Evolutionary conservation across 495 filamentous ascomycete genomes (phyloP).

Genomic region (Aspergillus ostianus): DNA sequence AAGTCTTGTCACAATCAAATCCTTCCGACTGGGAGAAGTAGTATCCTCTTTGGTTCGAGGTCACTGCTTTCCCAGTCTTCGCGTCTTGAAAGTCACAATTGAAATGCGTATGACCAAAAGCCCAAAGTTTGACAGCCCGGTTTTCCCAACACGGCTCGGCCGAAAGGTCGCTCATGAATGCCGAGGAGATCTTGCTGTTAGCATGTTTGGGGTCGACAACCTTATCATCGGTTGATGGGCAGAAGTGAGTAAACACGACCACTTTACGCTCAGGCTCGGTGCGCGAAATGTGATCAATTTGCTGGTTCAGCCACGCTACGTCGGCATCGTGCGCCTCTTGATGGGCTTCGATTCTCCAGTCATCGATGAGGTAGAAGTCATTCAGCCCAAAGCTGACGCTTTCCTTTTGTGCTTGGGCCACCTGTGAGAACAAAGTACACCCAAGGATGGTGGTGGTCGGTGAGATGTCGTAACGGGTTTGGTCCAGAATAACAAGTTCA

Average conservation of each 20-base stretch:
- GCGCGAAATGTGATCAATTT: conserved; percentile 29
- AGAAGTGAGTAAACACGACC: conserved; percentile 46
- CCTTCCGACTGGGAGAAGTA: conserved; percentile 26
- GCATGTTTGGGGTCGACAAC: conserved; percentile 35
- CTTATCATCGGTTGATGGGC: conserved; percentile 32
- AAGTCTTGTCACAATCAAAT: conserved; percentile 20
- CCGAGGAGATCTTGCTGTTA: conserved; percentile 32
- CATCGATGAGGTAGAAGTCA: conserved; percentile 42
- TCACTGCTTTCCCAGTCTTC: conserved; percentile 23
- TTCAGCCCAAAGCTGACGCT: conserved; percentile 32
- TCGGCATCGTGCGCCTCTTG: conserved; percentile 32
- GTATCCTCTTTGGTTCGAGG: conserved; percentile 33
- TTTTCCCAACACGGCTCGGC: conserved; percentile 41
- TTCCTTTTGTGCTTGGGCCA: conserved; percentile 26
- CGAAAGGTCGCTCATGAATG: conserved; percentile 45
- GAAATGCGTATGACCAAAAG: conserved; percentile 54
- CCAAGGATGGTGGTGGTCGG: conserved; percentile 40
- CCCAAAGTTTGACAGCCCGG: conserved; percentile 43
- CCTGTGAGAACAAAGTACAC: conserved; percentile 46
- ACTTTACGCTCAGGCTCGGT: conserved; percentile 26
- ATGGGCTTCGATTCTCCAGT: conserved; percentile 42
- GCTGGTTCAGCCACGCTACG: conserved; percentile 43
- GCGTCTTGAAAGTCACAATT: conserved; percentile 43
- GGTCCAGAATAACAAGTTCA: conserved; percentile 43
- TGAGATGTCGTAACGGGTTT: conserved; percentile 34